Evolutionary conservation across 768 basidiomycete species (phyloP).

Genomic region (Amanita subjunquillea): DNA sequence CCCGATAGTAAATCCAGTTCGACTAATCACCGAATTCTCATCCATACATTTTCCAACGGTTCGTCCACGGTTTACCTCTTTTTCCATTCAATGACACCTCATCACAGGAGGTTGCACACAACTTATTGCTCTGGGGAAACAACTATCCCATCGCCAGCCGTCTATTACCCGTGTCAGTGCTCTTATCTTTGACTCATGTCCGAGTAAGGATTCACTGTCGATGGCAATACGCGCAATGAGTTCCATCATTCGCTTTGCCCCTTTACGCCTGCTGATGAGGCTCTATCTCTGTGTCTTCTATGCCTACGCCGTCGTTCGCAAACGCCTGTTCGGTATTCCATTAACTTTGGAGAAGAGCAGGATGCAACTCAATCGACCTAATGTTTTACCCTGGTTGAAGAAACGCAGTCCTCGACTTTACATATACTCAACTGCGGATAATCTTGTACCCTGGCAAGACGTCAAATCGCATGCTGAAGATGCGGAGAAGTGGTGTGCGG

Average conservation of each 20-base stretch:
- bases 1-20: constrained; percentile 2
- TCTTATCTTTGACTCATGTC: constrained; percentile 36
- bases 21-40: constrained; percentile 23
- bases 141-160: constrained; percentile 13
- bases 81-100: not conserved
- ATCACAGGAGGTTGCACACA: constrained; percentile 30
- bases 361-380: constrained; percentile 17
- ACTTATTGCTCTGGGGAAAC: constrained; percentile 21
- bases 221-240: constrained; percentile 13
- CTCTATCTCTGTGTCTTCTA: not conserved
- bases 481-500: constrained; percentile 21
- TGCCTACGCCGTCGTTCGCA: not conserved
- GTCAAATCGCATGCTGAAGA: constrained; percentile 25
- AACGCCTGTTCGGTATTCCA: not conserved
- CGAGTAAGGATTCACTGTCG: constrained; percentile 22
- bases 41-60: constrained; percentile 43
- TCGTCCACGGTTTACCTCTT: constrained; percentile 1
- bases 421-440: constrained; percentile 32
- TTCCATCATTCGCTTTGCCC: not conserved
- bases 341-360: constrained; percentile 4
- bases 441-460: constrained; percentile 24
- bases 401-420: constrained; percentile 31
- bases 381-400: constrained; percentile 30
- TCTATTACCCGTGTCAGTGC: constrained; percentile 16
- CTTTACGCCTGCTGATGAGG: not conserved